Evolutionary conservation across 768 basidiomycete species (phyloP), one percentile per base, ranked within the genome.

Genomic region (Tulasnella sp.): DNA sequence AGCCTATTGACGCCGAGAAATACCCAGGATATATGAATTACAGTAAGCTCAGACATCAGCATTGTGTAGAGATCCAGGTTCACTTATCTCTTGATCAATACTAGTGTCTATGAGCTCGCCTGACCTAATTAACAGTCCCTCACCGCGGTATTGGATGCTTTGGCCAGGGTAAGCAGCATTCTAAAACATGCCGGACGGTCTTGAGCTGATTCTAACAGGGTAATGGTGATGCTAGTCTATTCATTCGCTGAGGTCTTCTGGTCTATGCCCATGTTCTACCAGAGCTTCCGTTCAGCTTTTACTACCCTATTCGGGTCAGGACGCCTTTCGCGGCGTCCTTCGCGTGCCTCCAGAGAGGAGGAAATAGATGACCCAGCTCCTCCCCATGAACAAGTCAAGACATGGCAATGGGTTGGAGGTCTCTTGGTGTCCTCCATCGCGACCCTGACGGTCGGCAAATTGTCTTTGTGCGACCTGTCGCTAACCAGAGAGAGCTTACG

Each of bases 351-450:
- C 0, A 5, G 26, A n/a, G 62, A 39, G 62, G 62, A 64, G 26
- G 44, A 71, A 62, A n/a, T 34, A 22, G 62, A 64, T 36, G 71
- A 75, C 59, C 75, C 75, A 35, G 73, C 75, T 6, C 73, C 73
- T n/a, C 73, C 71, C 39, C 35, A 70, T 17, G 75, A 76, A 22
- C 75, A 75, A 39, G 71, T 76, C 22, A 71, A 72, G 9, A 41
- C 39, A 17, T 75, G 72, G 73, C 44, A 72, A 67, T 76, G 75
- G 75, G 70, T 69, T 26, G 64, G 62, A 14, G 73, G 75, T 11
- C 17, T 71, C 1, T 19, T 72, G 22, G 7, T 74, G 37, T 68
- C 75, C 11, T 65, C 71, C 39, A 39, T 73, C 37, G 52, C 69
- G 22, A 76, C 75, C 1, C 66, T 73, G 72, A 67, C 75, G 14